Conservation (phyloP, 176 grass and related monocot species). For the Ampelocalamus luodianensis region DNA sequence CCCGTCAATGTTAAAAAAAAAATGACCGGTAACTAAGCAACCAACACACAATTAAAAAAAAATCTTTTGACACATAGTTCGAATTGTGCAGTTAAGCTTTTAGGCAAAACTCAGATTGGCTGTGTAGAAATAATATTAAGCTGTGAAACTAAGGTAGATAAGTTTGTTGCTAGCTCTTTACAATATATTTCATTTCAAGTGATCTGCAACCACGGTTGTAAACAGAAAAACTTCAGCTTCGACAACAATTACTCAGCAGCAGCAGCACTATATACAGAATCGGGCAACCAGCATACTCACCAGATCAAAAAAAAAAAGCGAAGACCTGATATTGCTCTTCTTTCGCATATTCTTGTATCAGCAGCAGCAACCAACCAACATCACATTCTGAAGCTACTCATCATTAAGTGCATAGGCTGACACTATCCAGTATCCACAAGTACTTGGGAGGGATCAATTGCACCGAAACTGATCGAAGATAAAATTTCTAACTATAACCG, state of each 20-base stretch:
- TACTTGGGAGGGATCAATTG: not conserved
- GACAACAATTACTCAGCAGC: not conserved
- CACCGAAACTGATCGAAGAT: not conserved
- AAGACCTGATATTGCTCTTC: not conserved
- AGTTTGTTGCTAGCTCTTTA: not conserved
- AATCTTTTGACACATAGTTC: not conserved
- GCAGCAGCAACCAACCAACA: not conserved
- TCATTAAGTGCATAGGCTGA: not conserved
- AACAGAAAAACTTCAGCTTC: not conserved
- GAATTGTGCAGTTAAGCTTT: constrained; percentile 10
- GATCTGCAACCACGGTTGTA: not conserved
- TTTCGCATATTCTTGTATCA: not conserved
- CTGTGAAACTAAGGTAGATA: not conserved
- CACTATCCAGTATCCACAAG: not conserved
- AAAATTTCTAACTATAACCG: no score
- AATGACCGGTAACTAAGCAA: not conserved
- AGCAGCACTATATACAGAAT: not conserved
- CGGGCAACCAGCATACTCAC: not conserved
- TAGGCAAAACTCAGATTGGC: not conserved
- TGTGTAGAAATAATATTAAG: not conserved
- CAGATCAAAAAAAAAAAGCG: not conserved
- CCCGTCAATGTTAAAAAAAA: constrained; percentile 16
- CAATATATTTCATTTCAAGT: not conserved
- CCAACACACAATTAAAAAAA: not conserved
- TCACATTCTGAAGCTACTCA: not conserved